Evolutionary conservation across 345 rosid genomes (phyloP), one percentile per base, ranked within the genome.

Genomic region (Noccaea caerulescens): DNA sequence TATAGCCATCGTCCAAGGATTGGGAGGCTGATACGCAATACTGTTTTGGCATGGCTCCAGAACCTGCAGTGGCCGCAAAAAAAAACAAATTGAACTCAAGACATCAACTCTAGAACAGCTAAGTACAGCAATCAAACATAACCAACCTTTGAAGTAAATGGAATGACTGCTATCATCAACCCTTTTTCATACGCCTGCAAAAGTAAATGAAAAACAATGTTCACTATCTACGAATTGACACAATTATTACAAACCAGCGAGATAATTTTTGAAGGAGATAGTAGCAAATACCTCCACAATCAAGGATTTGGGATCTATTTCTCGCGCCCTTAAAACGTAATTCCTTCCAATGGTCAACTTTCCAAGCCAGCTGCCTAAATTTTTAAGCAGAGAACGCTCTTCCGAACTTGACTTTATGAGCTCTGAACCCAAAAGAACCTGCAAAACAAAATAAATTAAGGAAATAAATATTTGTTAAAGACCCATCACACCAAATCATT

Each of bases 1-100:
- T 73, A 94, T 94, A 30, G 89, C 97, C 95, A 91, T 91, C 10
- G 99, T 94, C 99, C 99, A 94, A 10, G 99, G 99, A 80, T 94
- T 94, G 41, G 99, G 99, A 54, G 99, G 99, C 66, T 82, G 92
- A 82, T 94, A 94, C 7, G 99, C 99, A 65, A 82, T 84, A 83
- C 99, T 94, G 73, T 82, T 94, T 77, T 82, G 95, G 77, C 96
- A 94, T 11, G 97, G 96, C 80, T 94, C 99, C 76, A 94, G 83
- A 79, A 89, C 71, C 97, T 94, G 78, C 77, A 83, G 42, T 27
- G 4, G 41, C 57, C 69, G 43, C 50, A 70, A 7, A 33, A 32
- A 32, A 7, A 20, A 7, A 33, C 3, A 20, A 7, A 20, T 43
- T 53, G 57, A 44, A 42, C 52, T 38, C 63, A 54, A 14, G 42